Percentiles rank a stretch among this genome's conserved stretches.
These are phyloP conservation scores for Spiraea crenata DNA, from an alignment of 331 rosid genomes.

Conservation along the genomic window DNA sequence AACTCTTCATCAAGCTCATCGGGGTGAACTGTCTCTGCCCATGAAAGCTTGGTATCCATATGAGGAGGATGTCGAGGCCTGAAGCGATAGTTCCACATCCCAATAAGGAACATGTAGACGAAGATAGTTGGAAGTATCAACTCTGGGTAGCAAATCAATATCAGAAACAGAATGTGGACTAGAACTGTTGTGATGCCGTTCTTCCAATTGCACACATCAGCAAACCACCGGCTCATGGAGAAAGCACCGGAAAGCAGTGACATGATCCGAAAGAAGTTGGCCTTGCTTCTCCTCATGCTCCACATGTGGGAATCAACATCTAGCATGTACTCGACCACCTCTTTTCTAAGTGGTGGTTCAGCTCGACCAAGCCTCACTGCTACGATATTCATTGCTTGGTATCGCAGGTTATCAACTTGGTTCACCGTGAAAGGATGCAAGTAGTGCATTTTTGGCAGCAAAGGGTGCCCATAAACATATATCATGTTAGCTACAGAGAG, in stretches of 20 bases:
- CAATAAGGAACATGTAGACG: constrained; percentile 83
- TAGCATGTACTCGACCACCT: constrained; percentile 85
- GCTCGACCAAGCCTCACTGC: constrained; percentile 75
- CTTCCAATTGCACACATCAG: constrained; percentile 79
- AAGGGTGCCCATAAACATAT: constrained; percentile 73
- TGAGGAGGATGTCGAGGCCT: constrained; percentile 72
- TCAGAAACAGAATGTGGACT: constrained; percentile 68
- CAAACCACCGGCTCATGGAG: constrained; percentile 60
- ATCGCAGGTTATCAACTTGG: constrained; percentile 71
- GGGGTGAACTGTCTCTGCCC: constrained; percentile 74
- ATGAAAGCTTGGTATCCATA: constrained; percentile 80
- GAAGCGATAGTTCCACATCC: constrained; percentile 82
- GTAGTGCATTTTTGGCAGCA: constrained; percentile 92
- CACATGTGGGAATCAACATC: constrained; percentile 89
- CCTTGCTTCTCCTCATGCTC: constrained; percentile 99
- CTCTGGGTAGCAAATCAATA: constrained; percentile 77
- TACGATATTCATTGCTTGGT: constrained; percentile 88
- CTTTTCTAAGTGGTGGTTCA: constrained; percentile 86
- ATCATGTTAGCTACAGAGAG: constrained; percentile 68
- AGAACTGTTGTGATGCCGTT: constrained; percentile 69
- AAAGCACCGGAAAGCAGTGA: constrained; percentile 61
- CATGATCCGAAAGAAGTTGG: constrained; percentile 83
- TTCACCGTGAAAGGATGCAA: constrained; percentile 83
- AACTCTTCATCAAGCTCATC: constrained; percentile 96
- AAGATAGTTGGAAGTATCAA: constrained; percentile 80